phyloP scores from a whole-genome alignment of 495 filamentous ascomycete species.

The Beverwykella pulmonaria region DNA sequence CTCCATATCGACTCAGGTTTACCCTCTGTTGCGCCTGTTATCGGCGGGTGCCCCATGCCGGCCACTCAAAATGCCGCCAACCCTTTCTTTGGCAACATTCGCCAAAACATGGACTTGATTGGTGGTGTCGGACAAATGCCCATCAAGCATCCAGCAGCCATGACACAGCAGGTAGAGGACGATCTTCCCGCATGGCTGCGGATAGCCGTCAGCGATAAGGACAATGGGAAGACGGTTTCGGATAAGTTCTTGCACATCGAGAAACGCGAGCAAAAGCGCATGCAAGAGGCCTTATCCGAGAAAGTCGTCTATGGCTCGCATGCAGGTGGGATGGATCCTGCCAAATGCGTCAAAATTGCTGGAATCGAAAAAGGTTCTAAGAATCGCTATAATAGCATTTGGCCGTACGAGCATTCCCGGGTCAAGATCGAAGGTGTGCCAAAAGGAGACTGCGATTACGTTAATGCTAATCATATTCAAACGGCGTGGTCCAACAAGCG shows the following conservation, averaged over 20 bases:
- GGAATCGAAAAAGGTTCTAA: conserved; percentile 94
- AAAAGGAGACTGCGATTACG: conserved; percentile 83
- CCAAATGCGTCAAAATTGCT: conserved; percentile 61
- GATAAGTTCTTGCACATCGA: conserved; percentile 85
- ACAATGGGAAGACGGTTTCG: conserved; percentile 79
- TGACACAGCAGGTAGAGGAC: conserved; percentile 51
- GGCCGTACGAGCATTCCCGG: conserved; percentile 92
- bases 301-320: conserved; percentile 58
- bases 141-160: conserved; percentile 65
- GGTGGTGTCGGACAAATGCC: conserved; percentile 91
- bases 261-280: conserved; percentile 80
- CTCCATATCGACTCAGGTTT: conserved; percentile 46
- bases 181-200: conserved; percentile 76
- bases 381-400: conserved; percentile 97
- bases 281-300: conserved; percentile 82
- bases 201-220: conserved; percentile 62
- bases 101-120: conserved; percentile 94
- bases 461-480: conserved; percentile 89
- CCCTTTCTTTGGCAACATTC: conserved; percentile 94
- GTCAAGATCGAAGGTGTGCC: conserved; percentile 74
- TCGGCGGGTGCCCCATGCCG: conserved; percentile 86
- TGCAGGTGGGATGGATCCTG: conserved; percentile 12
- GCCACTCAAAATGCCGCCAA: conserved; percentile 67
- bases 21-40: conserved; percentile 69
- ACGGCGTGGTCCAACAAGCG: conserved; percentile 76